Percentiles rank a stretch among this genome's conserved stretches.
phyloP scores from a whole-genome alignment of 2,329 filamentous ascomycete genomes.

The Claviceps humidiphila region DNA sequence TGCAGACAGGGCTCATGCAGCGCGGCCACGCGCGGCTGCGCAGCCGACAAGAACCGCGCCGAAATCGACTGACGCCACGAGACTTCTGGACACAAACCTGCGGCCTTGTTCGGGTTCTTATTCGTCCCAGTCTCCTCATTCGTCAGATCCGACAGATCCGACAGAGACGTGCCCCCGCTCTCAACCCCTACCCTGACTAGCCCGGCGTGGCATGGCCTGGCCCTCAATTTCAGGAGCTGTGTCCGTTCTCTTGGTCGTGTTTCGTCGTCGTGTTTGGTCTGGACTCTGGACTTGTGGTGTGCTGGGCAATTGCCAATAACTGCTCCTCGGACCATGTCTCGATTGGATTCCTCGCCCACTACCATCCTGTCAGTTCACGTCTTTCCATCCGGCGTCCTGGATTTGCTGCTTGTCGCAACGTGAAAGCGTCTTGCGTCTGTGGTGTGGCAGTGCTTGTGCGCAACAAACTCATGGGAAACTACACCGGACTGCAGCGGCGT shows the following conservation, averaged over 20 bases:
- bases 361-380: not conserved
- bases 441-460: constrained; percentile 3
- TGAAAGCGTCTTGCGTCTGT: constrained; percentile 2
- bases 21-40: not conserved
- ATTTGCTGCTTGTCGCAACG: constrained; percentile 4
- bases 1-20: not conserved
- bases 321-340: constrained; percentile 24
- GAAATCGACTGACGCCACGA: too few species aligned
- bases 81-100: too few species aligned
- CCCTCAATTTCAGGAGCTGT: constrained; percentile 4
- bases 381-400: not conserved
- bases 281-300: not conserved
- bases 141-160: not conserved
- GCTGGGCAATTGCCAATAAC: not conserved
- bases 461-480: constrained; percentile 1
- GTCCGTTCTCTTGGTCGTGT: not conserved
- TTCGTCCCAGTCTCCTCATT: too few species aligned
- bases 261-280: not conserved
- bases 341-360: constrained; percentile 10
- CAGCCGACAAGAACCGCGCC: not conserved
- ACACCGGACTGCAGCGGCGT: not conserved
- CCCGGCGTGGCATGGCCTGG: not conserved
- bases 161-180: constrained; percentile 2
- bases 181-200: not conserved
- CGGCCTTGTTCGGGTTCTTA: too few species aligned